Evolutionary conservation across 805 yeast species (phyloP).

Genomic region (Barnettozyma populi): DNA sequence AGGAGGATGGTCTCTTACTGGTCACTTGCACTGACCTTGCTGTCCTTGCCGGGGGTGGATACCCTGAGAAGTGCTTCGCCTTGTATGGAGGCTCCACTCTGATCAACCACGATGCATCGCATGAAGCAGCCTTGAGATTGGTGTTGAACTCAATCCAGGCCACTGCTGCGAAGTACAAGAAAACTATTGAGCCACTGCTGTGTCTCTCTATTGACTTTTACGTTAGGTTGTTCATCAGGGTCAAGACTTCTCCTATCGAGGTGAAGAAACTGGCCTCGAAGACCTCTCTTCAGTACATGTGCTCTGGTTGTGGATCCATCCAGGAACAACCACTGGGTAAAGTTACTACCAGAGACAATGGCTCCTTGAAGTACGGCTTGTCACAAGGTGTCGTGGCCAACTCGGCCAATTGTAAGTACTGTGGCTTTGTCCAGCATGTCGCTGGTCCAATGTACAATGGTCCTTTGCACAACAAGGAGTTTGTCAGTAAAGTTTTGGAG

Average conservation of each 20-base stretch:
- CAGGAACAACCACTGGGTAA: constrained; percentile 74
- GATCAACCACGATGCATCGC: constrained; percentile 68
- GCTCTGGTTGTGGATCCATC: constrained; percentile 81
- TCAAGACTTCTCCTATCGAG: constrained; percentile 68
- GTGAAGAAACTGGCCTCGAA: constrained; percentile 77
- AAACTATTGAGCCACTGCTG: constrained; percentile 79
- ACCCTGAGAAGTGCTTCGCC: constrained; percentile 95
- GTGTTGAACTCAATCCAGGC: constrained; percentile 70
- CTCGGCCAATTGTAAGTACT: constrained; percentile 58
- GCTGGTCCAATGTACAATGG: constrained; percentile 99
- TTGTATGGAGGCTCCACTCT: constrained; percentile 89
- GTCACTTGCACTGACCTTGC: constrained; percentile 97
- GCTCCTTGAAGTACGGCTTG: constrained; percentile 50
- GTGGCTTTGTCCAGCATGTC: constrained; percentile 65
- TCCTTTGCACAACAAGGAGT: constrained; percentile 61
- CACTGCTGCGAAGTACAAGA: constrained; percentile 87
- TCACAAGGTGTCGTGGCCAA: constrained; percentile 57
- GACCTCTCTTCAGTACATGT: constrained; percentile 73
- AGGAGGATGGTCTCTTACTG: constrained; percentile 76
- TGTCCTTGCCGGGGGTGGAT: constrained; percentile 91
- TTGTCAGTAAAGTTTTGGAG: constrained; percentile 59
- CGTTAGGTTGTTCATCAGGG: constrained; percentile 78
- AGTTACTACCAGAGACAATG: constrained; percentile 36
- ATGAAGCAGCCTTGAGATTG: constrained; percentile 87
- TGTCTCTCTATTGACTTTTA: constrained; percentile 89